phyloP scores from a whole-genome alignment of 257 asterid species.

The Ophiorrhiza pumila region DNA sequence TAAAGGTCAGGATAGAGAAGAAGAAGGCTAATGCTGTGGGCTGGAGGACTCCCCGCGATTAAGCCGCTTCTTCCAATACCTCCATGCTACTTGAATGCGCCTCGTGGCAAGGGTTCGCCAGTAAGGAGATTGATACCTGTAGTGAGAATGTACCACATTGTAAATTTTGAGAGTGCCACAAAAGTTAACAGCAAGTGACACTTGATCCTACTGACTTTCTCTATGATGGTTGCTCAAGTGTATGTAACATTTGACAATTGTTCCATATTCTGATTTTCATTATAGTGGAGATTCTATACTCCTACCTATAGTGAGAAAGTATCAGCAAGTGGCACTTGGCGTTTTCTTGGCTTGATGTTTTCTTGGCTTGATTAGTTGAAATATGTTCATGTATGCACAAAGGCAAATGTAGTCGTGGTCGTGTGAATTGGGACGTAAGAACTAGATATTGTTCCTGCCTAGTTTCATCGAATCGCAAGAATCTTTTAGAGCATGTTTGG shows the following conservation, averaged over 20 bases:
- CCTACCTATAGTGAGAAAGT: no score
- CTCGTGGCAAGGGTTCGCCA: slow-evolving; percentile 72
- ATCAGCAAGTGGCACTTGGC: not conserved
- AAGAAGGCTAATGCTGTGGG: slow-evolving; percentile 20
- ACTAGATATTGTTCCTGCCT: no score
- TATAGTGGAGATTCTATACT: not conserved
- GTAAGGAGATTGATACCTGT: slow-evolving; percentile 78
- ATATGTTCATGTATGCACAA: not conserved
- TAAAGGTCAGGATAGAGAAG: not conserved
- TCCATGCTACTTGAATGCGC: slow-evolving; percentile 81
- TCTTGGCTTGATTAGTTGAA: no score
- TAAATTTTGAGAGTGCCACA: not conserved
- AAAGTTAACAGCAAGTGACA: not conserved
- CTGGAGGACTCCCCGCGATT: slow-evolving; percentile 41
- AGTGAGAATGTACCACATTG: not conserved
- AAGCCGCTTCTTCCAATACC: slow-evolving; percentile 64
- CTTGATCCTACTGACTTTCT: not conserved
- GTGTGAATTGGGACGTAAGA: no score
- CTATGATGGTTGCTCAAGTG: not conserved
- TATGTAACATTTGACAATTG: not conserved
- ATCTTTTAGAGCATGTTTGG: not conserved
- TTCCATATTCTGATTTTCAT: not conserved
- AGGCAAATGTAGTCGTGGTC: no score
- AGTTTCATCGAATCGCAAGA: not conserved
- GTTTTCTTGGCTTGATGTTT: not conserved